Conservation (phyloP, 176 grass and related monocot species). For the Raddia guianensis region DNA sequence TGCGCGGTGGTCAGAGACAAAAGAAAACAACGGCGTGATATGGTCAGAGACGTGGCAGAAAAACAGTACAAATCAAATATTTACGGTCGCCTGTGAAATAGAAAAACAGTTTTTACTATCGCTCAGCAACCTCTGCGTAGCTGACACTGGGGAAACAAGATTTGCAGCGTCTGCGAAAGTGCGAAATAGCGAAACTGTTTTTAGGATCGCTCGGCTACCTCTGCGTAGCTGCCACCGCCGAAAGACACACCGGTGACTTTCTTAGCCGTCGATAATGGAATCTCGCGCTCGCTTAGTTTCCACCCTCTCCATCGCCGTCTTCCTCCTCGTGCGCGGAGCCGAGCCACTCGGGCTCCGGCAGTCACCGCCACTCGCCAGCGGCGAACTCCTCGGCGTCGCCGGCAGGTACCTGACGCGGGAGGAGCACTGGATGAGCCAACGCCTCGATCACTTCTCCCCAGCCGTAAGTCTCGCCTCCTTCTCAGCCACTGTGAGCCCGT, state of each 20-base stretch:
- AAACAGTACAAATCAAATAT: no score
- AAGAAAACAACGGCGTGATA: no score
- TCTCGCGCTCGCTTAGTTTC: conserved; percentile 31
- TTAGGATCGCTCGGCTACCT: background rate
- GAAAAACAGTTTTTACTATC: no score
- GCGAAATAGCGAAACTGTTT: no score
- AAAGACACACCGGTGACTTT: conserved; percentile 9
- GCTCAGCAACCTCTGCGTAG: no score
- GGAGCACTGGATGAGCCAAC: conserved; percentile 79
- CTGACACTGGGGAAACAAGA: no score
- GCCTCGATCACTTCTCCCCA: conserved; percentile 96
- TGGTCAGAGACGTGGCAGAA: no score
- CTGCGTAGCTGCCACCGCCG: background rate
- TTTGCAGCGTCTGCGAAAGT: no score
- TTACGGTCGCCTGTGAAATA: no score
- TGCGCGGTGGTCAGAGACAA: no score
- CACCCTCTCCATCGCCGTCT: conserved; percentile 1
- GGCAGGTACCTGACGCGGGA: conserved; percentile 63
- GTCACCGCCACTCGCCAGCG: background rate
- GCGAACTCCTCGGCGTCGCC: background rate
- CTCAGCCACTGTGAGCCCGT: background rate
- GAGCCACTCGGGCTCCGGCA: conserved; percentile 46
- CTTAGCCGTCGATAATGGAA: conserved; percentile 22
- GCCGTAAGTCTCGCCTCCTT: conserved; percentile 39
- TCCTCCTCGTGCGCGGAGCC: conserved; percentile 29